Evolutionary conservation across 345 rosid species (phyloP).

Genomic region (Combretum micranthum): DNA sequence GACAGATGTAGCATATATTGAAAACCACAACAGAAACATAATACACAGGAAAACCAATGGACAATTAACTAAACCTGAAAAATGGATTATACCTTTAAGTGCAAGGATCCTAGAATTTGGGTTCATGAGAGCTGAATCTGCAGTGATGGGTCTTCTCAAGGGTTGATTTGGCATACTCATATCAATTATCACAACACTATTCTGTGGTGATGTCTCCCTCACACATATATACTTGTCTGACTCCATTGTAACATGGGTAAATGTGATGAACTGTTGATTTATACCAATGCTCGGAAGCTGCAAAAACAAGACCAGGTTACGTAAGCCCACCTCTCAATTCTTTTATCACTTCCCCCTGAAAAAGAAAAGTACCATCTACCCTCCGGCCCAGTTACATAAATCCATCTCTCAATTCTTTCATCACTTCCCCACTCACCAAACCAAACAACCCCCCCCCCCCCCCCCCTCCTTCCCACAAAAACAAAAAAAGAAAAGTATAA

Average conservation of each 20-base stretch:
- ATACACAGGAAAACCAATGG: too few species aligned
- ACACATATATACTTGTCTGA: conserved; percentile 87
- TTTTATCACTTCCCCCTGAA: background rate
- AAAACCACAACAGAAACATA: too few species aligned
- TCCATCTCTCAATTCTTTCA: conserved; percentile 1
- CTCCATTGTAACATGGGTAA: conserved; percentile 80
- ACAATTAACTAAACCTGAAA: background rate
- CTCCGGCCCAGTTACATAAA: background rate
- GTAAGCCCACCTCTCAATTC: conserved; percentile 1
- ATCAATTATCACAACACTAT: conserved; percentile 71
- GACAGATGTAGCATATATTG: too few species aligned
- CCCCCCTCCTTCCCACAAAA: background rate
- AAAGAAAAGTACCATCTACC: too few species aligned
- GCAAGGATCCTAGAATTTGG: conserved; percentile 44
- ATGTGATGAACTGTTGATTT: conserved; percentile 66
- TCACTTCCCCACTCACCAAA: too few species aligned
- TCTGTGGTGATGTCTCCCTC: conserved; percentile 80
- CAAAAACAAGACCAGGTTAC: conserved; percentile 8
- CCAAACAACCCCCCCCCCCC: too few species aligned
- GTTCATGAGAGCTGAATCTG: conserved; percentile 78
- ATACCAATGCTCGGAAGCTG: conserved; percentile 79
- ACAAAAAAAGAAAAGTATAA: background rate
- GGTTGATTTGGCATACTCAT: conserved; percentile 89
- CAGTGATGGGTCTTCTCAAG: conserved; percentile 73
- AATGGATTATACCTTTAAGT: conserved; percentile 25